phyloP scores from a whole-genome alignment of 2,329 filamentous ascomycete genomes.

The Sporothrix humicola region DNA sequence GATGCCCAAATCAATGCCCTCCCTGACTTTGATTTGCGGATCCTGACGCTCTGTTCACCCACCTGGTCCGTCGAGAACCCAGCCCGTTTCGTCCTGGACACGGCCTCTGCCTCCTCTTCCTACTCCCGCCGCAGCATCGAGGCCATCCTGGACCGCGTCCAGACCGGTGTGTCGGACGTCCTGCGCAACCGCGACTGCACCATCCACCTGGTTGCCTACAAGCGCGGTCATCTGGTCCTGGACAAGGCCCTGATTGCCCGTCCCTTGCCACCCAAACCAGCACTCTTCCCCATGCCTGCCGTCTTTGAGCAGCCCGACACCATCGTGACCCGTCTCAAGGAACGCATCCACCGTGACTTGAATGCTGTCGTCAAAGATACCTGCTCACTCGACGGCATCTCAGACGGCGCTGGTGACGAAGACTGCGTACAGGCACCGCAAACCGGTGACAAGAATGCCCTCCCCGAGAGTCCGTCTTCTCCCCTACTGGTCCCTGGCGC shows the following conservation, averaged over 20 bases:
- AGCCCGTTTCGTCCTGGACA: slow-evolving; percentile 52
- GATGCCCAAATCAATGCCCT: slow-evolving; percentile 51
- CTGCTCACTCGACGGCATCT: slow-evolving; percentile 50
- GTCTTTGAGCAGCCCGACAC: slow-evolving; percentile 48
- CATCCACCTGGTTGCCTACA: slow-evolving; percentile 56
- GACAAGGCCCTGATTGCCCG: slow-evolving; percentile 55
- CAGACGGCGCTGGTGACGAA: slow-evolving; percentile 38
- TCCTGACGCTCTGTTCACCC: slow-evolving; percentile 54
- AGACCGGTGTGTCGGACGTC: slow-evolving; percentile 57
- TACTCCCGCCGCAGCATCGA: slow-evolving; percentile 54
- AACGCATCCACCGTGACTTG: slow-evolving; percentile 56
- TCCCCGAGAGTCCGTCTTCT: background rate
- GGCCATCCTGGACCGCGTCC: slow-evolving; percentile 57
- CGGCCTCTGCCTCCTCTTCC: slow-evolving; percentile 49
- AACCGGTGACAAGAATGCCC: background rate
- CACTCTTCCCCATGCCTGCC: slow-evolving; percentile 44
- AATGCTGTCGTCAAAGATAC: slow-evolving; percentile 59
- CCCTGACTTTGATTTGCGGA: slow-evolving; percentile 57
- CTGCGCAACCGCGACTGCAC: slow-evolving; percentile 55
- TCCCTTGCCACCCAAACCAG: slow-evolving; percentile 44
- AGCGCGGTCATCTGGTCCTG: slow-evolving; percentile 60
- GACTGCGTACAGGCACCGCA: background rate
- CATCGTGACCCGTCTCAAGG: slow-evolving; percentile 50
- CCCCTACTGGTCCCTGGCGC: background rate
- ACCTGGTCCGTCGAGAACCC: slow-evolving; percentile 56